Percentiles rank a stretch among this genome's conserved stretches.
Evolutionary conservation across 352 stramenopile species (phyloP).

Genomic region (Thalassiosira sp.): DNA sequence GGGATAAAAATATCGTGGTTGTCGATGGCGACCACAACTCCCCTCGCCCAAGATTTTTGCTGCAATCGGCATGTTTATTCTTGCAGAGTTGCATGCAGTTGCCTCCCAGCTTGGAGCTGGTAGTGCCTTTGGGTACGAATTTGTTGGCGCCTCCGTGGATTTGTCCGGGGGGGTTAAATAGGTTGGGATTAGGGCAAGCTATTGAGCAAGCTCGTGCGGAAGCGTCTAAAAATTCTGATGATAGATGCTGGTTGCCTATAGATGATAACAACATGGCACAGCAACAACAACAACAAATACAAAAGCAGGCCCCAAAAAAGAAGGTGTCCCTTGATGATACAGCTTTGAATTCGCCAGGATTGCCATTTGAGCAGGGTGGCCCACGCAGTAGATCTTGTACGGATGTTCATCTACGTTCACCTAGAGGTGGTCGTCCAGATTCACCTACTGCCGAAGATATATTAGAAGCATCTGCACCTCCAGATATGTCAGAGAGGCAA

Average conservation of each 20-base stretch:
- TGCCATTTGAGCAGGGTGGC: slow-evolving; percentile 7
- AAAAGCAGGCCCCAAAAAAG: slow-evolving; percentile 7
- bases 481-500: slow-evolving; percentile 69
- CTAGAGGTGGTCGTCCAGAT: background rate
- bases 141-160: slow-evolving; percentile 79
- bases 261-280: background rate
- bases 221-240: slow-evolving; percentile 1
- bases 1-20: slow-evolving; percentile 98
- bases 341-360: background rate
- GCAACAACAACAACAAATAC: slow-evolving; percentile 10
- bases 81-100: slow-evolving; percentile 90
- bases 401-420: too few relatives aligned
- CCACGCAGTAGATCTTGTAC: slow-evolving; percentile 4
- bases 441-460: slow-evolving; percentile 13
- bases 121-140: slow-evolving; percentile 73
- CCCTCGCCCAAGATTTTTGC: slow-evolving; percentile 91
- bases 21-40: slow-evolving; percentile 98
- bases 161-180: slow-evolving; percentile 18
- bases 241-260: slow-evolving; percentile 28
- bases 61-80: slow-evolving; percentile 95
- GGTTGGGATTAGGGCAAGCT: background rate
- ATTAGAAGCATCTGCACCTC: slow-evolving; percentile 16
- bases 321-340: slow-evolving; percentile 4
- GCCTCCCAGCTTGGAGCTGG: slow-evolving; percentile 65
- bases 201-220: slow-evolving; percentile 2